Evolutionary conservation across 1,139 yeast species (phyloP), one percentile per base, ranked within the genome.

Genomic region (Pichia sp.): DNA sequence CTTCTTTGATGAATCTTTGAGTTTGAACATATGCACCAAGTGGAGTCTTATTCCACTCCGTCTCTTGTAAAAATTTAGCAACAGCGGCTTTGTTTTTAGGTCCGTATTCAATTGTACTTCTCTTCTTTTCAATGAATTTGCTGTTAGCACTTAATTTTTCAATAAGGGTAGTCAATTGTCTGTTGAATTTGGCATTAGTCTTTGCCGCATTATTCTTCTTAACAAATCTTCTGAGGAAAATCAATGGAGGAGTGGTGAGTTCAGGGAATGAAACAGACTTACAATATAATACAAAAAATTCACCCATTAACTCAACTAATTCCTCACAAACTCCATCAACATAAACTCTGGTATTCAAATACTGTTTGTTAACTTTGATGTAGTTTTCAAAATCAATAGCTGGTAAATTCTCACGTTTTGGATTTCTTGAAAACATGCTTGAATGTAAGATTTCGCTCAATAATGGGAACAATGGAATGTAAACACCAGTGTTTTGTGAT

Each of bases 261-360:
- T 94, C 99, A 6, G 99, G 98, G 77, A 90, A 92, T 26, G 98
- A 92, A 53, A 92, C 82, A 58, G 78, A 81, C 66, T 88, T 90
- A 56, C 80, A 71, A 64, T 90, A 84, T 44, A 90, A 70, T 2
- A 79, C 94, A 60, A 88, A 86, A 62, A 81, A 88, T 63, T 92
- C 97, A 45, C 83, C 76, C 23, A 83, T 65, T 52, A 90, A 71
- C 55, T 90, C 97, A 43, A 85, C 71, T 55, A 92, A 78, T 66
- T 90, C 95, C 56, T 90, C 96, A 54, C 82, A 73, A 48, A 90
- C 75, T 33, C 96, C 96, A 49, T 87, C 95, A 64, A 90, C 97
- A 65, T 80, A 94, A 11, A 79, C 78, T 57, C 81, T 75, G 1
- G 96, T 85, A 34, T 90, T 90, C 55, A 92, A 69, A 59, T 90